A percentile compares a stretch with the other conserved stretches of the same genome.
Conservation (phyloP, 2,329 filamentous ascomycete genomes). For the Decorospora gaudefroyi region DNA sequence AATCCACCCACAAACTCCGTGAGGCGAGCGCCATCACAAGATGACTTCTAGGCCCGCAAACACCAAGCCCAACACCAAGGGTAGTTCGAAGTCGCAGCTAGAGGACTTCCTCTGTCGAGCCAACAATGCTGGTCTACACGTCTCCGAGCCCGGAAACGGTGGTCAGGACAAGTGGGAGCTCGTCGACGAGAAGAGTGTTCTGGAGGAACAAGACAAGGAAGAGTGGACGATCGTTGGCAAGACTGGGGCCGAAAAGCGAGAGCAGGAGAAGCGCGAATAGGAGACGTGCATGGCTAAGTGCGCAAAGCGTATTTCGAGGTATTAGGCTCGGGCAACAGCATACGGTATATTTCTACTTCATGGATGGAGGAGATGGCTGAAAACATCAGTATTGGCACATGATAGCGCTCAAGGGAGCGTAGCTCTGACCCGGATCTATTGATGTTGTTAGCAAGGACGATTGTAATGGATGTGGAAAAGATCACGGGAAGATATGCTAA, state of each 20-base stretch:
- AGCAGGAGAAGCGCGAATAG: not conserved
- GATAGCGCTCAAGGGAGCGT: no score
- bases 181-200: constrained; percentile 6
- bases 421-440: no score
- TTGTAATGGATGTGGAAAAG: not conserved
- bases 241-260: constrained; percentile 1
- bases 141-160: constrained; percentile 1
- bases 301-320: not conserved
- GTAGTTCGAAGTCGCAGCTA: constrained; percentile 1
- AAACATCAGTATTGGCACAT: no score
- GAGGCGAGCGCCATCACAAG: not conserved
- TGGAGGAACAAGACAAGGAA: constrained; percentile 5
- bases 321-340: no score
- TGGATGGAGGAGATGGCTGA: no score
- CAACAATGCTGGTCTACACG: constrained; percentile 7
- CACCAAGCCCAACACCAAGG: not conserved
- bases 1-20: not conserved
- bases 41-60: not conserved
- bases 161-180: constrained; percentile 1
- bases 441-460: not conserved
- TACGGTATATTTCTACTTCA: no score
- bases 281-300: not conserved
- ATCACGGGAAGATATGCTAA: not conserved
- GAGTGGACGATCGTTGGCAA: constrained; percentile 16
- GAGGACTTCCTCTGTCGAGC: constrained; percentile 12